These are phyloP conservation scores for Hypoxylon rubiginosum DNA, from an alignment of 2,329 filamentous ascomycete genomes.

Conservation along the genomic window DNA sequence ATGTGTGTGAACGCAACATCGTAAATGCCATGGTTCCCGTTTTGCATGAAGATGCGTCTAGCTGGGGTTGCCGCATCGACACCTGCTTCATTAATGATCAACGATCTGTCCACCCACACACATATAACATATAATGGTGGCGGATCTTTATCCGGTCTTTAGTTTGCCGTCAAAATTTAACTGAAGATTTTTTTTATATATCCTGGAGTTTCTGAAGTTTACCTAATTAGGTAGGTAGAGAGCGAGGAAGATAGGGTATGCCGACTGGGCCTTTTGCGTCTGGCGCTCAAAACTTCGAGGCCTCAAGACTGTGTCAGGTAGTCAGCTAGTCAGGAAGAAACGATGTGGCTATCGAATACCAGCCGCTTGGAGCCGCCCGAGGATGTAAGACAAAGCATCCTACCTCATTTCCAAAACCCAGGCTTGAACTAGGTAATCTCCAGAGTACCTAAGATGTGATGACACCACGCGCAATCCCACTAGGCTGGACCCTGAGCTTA, in stretches of 20 bases:
- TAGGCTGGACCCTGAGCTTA: slow-evolving; percentile 40
- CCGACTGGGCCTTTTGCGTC: slow-evolving; percentile 2
- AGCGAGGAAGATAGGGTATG: slow-evolving; percentile 5
- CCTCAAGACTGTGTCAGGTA: not conserved
- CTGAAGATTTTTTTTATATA: slow-evolving; percentile 8
- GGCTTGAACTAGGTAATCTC: not conserved
- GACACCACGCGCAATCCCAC: slow-evolving; percentile 15
- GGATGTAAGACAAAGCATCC: not conserved
- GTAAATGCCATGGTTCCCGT: slow-evolving; percentile 15
- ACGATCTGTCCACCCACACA: slow-evolving; percentile 24
- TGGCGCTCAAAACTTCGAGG: not conserved
- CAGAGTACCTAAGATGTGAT: slow-evolving; percentile 6
- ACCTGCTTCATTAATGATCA: slow-evolving; percentile 26
- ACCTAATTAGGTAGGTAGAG: slow-evolving; percentile 17
- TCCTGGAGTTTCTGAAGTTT: slow-evolving; percentile 18
- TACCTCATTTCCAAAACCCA: slow-evolving; percentile 1
- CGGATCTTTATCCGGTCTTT: slow-evolving; percentile 14
- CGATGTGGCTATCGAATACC: not conserved
- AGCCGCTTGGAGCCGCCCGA: slow-evolving; percentile 13
- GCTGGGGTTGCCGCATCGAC: slow-evolving; percentile 25
- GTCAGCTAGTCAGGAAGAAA: not conserved
- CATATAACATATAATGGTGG: slow-evolving; percentile 5
- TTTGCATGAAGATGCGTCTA: slow-evolving; percentile 24
- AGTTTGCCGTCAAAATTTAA: slow-evolving; percentile 13
- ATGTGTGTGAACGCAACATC: slow-evolving; percentile 29